A percentile compares a stretch with the other conserved stretches of the same genome.
Conservation (phyloP, 2,329 filamentous ascomycete genomes). For the Ramularia endophylla region DNA sequence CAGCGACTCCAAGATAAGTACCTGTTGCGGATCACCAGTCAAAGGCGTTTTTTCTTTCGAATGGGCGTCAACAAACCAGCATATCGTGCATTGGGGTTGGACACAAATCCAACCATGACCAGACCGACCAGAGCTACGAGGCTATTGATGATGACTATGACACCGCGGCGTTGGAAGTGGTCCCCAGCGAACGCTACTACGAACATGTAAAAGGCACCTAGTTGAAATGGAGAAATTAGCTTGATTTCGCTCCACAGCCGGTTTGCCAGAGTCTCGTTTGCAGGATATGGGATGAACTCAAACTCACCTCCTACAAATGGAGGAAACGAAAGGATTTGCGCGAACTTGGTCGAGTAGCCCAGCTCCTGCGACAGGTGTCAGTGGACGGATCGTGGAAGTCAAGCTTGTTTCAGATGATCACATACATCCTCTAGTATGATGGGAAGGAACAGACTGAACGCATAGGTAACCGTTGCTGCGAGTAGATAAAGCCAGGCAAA, state of each 20-base stretch:
- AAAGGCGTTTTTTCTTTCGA: too few relatives aligned
- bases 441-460: constrained; percentile 35
- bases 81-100: constrained; percentile 39
- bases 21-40: too few relatives aligned
- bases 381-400: too few relatives aligned
- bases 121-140: constrained; percentile 11
- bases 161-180: constrained; percentile 18
- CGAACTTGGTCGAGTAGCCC: constrained; percentile 30
- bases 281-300: too few relatives aligned
- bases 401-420: too few relatives aligned
- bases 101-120: constrained; percentile 12
- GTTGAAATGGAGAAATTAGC: constrained; percentile 31
- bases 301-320: constrained; percentile 31
- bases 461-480: constrained; percentile 29
- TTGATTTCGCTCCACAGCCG: too few relatives aligned
- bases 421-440: constrained; percentile 29
- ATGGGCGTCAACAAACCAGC: too few relatives aligned
- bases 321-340: constrained; percentile 30
- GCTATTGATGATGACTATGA: constrained; percentile 16
- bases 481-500: constrained; percentile 26
- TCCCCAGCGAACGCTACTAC: constrained; percentile 17
- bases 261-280: too few relatives aligned
- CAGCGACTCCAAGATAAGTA: constrained; percentile 66
- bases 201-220: constrained; percentile 29
- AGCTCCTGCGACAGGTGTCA: constrained; percentile 21